A percentile compares a stretch with the other conserved stretches of the same genome.
Evolutionary conservation across 352 stramenopile species (phyloP).

Genomic region (Globisporangium barbulae): DNA sequence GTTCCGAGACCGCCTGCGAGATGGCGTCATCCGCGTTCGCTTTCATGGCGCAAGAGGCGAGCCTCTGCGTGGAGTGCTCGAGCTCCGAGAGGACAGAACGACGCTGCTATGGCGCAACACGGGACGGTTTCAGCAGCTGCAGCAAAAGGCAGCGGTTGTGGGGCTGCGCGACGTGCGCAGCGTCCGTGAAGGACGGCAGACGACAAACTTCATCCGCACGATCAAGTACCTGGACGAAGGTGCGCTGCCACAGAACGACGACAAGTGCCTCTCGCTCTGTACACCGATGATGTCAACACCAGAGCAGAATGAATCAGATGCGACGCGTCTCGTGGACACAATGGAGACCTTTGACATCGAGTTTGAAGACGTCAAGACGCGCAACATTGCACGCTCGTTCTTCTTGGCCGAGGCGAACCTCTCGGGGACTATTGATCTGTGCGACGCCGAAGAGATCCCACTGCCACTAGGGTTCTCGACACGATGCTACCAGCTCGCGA

Average conservation of each 20-base stretch:
- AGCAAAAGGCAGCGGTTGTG: slow-evolving; percentile 28
- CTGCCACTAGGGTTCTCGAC: slow-evolving; percentile 46
- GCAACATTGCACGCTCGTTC: slow-evolving; percentile 55
- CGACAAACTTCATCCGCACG: slow-evolving; percentile 76
- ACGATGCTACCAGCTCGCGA: slow-evolving; percentile 59
- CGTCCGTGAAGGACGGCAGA: slow-evolving; percentile 67
- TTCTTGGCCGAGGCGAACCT: slow-evolving; percentile 53
- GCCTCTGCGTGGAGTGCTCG: slow-evolving; percentile 45
- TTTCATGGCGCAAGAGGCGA: slow-evolving; percentile 50
- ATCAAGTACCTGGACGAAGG: slow-evolving; percentile 69
- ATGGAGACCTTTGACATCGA: slow-evolving; percentile 70
- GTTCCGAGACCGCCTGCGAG: slow-evolving; percentile 66
- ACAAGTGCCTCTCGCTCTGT: slow-evolving; percentile 18
- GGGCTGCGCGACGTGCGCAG: slow-evolving; percentile 48
- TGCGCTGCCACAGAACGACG: slow-evolving; percentile 26
- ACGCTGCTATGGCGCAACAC: slow-evolving; percentile 60
- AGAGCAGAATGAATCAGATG: slow-evolving; percentile 11
- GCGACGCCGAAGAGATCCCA: slow-evolving; percentile 41
- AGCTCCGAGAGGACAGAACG: slow-evolving; percentile 61
- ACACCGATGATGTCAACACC: neutral
- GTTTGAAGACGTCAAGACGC: slow-evolving; percentile 49
- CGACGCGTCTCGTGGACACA: slow-evolving; percentile 12
- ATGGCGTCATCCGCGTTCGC: slow-evolving; percentile 40
- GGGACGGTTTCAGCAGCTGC: slow-evolving; percentile 28
- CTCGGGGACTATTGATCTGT: slow-evolving; percentile 40